These are phyloP conservation scores for Hyphopichia burtonii DNA, from an alignment of 1,139 yeast genomes.

Conservation along the genomic window DNA sequence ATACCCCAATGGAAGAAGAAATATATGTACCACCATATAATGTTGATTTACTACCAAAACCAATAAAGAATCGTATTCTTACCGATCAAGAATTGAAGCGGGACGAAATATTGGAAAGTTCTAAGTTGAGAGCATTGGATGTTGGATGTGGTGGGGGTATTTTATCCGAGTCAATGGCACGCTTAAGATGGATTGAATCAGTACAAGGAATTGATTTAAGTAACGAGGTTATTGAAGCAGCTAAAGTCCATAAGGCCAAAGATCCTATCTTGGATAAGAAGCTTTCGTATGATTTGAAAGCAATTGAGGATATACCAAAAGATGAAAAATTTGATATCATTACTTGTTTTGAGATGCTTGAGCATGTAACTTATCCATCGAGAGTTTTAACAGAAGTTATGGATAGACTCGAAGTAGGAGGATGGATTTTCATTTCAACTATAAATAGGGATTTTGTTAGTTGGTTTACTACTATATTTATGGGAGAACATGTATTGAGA, in stretches of 20 bases:
- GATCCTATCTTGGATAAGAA: conserved; percentile 64
- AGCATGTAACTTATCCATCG: conserved; percentile 87
- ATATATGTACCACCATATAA: conserved; percentile 80
- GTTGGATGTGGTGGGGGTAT: conserved; percentile 99
- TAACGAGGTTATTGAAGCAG: conserved; percentile 76
- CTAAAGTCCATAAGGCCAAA: conserved; percentile 58
- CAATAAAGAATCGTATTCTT: conserved; percentile 47
- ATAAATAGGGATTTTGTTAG: conserved; percentile 87
- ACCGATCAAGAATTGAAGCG: conserved; percentile 47
- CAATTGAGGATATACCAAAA: conserved; percentile 57
- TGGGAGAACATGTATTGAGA: conserved; percentile 77
- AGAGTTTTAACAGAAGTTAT: conserved; percentile 68
- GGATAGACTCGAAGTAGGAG: conserved; percentile 69
- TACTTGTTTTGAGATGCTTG: conserved; percentile 92
- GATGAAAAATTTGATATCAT: conserved; percentile 64
- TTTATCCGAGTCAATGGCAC: conserved; percentile 79
- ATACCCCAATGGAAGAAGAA: conserved; percentile 40
- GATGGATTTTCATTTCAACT: conserved; percentile 85
- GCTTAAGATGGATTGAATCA: conserved; percentile 58
- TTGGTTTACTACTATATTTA: conserved; percentile 88
- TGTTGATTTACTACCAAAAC: conserved; percentile 60
- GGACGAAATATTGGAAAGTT: conserved; percentile 31
- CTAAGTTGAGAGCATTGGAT: conserved; percentile 62
- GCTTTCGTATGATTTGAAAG: conserved; percentile 55
- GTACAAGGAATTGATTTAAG: conserved; percentile 89